Percentiles rank a stretch among this genome's conserved stretches.
phyloP scores from a whole-genome alignment of 371 early-diverging fungal genomes.

The Apophysomyces trapeziformis region DNA sequence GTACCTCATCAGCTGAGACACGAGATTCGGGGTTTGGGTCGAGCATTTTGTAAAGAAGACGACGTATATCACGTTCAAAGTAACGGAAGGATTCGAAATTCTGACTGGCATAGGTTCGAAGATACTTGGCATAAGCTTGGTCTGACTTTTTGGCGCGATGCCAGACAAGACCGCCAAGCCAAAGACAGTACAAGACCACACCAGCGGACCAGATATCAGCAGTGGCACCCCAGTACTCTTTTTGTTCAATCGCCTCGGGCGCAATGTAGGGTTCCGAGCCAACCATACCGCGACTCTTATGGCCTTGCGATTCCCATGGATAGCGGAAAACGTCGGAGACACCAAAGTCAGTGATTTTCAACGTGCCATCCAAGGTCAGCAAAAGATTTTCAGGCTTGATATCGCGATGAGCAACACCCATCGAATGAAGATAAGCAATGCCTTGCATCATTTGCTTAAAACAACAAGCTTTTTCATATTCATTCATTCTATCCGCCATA shows the following conservation, averaged over 20 bases:
- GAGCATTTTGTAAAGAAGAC: conserved; percentile 56
- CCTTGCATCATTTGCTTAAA: conserved; percentile 94
- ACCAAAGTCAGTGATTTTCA: conserved; percentile 99
- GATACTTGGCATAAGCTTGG: conserved; percentile 60
- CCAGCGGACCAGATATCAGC: conserved; percentile 88
- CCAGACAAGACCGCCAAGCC: conserved; percentile 65
- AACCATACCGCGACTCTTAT: conserved; percentile 79
- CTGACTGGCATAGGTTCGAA: conserved; percentile 48
- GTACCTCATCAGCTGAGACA: conserved; percentile 61
- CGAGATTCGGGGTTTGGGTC: conserved; percentile 53
- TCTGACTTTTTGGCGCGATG: conserved; percentile 70
- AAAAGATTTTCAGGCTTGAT: conserved; percentile 93
- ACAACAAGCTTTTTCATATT: conserved; percentile 81
- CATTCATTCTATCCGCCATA: conserved; percentile 73
- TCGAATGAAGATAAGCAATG: conserved; percentile 86
- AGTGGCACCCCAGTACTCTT: conserved; percentile 79
- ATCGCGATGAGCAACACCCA: conserved; percentile 95
- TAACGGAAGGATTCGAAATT: conserved; percentile 65
- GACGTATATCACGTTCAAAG: conserved; percentile 57
- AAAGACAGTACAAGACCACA: conserved; percentile 81
- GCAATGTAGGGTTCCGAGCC: conserved; percentile 94
- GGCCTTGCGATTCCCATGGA: conserved; percentile 74
- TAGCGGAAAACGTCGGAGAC: conserved; percentile 92
- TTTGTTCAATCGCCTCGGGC: conserved; percentile 76
- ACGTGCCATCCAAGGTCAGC: conserved; percentile 72